Evolutionary conservation across 345 rosid species (phyloP).

Genomic region (Melaleuca quinquenervia): DNA sequence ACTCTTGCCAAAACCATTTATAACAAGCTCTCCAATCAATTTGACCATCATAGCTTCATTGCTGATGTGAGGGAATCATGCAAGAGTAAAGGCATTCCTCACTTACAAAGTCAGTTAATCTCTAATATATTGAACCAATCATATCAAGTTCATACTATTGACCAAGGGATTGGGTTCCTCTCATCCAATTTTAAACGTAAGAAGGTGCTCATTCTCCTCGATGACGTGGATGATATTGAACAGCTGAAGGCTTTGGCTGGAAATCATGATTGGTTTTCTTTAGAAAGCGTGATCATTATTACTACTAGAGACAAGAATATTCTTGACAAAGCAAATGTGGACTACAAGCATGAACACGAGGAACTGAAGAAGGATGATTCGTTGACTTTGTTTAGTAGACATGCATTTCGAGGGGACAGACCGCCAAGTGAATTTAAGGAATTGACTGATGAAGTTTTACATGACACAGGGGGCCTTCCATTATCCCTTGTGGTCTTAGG

Average conservation of each 20-base stretch:
- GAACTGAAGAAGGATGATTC: background rate
- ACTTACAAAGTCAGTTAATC: background rate
- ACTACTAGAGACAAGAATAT: background rate
- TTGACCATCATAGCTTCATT: background rate
- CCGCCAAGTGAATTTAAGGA: background rate
- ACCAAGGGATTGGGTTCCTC: background rate
- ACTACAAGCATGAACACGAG: background rate
- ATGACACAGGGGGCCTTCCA: background rate
- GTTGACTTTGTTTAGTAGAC: background rate
- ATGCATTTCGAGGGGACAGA: background rate
- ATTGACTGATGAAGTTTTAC: background rate
- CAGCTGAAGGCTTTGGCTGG: background rate
- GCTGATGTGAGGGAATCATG: fast-evolving
- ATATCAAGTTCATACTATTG: fast-evolving
- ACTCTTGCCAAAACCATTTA: background rate
- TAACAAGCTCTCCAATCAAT: background rate
- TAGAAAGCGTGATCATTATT: background rate
- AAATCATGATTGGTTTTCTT: background rate
- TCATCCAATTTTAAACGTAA: background rate
- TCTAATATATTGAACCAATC: background rate
- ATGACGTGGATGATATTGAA: background rate
- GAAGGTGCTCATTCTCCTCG: constrained; percentile 4
- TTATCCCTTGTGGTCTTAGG: background rate
- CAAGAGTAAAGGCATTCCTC: fast-evolving
- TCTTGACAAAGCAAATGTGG: background rate